These are phyloP conservation scores for Eimeria falciformis DNA, from an alignment of 169 alveolate genomes.

Conservation along the genomic window DNA sequence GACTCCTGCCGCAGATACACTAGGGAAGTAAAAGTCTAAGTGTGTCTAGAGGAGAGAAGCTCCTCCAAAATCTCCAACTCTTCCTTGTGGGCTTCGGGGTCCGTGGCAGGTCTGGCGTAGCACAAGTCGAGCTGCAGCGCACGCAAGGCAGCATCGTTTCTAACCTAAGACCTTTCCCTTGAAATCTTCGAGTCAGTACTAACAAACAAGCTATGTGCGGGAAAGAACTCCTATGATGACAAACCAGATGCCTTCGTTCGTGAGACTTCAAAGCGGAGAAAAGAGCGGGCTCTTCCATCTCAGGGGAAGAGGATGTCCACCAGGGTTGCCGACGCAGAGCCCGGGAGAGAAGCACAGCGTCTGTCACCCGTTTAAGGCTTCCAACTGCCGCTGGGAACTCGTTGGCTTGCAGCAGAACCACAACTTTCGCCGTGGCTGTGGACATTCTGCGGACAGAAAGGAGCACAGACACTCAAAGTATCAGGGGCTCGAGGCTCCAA, in stretches of 20 bases:
- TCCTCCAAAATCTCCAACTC: slow-evolving; percentile 19
- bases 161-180: too few relatives aligned
- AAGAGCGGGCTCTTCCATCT: not conserved
- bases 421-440: not conserved
- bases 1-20: too few relatives aligned
- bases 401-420: not conserved
- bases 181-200: too few relatives aligned
- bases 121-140: slow-evolving; percentile 16
- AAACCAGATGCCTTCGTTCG: slow-evolving; percentile 3
- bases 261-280: not conserved
- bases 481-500: not conserved
- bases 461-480: not conserved
- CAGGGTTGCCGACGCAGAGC: not conserved
- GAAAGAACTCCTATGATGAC: not conserved
- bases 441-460: not conserved
- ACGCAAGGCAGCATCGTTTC: not conserved
- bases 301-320: not conserved
- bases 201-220: not conserved
- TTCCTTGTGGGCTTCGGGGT: not conserved
- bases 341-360: not conserved
- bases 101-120: not conserved
- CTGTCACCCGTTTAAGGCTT: not conserved
- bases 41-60: not conserved
- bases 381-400: slow-evolving; percentile 2
- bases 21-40: too few relatives aligned